Conservation (phyloP, 2,329 filamentous ascomycete genomes). For the Hymenoscyphus linearis region DNA sequence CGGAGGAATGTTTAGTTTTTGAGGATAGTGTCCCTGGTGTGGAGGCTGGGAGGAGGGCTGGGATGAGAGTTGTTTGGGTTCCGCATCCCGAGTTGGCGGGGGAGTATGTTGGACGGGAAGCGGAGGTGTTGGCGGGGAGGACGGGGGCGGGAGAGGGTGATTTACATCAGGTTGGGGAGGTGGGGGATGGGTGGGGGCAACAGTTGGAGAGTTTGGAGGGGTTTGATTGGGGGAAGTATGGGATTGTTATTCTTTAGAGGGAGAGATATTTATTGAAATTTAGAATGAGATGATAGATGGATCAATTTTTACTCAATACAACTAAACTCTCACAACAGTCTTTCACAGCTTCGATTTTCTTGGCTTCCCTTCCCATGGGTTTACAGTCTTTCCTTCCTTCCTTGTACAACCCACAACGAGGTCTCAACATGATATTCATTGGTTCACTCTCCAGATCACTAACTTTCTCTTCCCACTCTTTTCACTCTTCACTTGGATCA, state of each 20-base stretch:
- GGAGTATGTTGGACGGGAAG: conserved; percentile 72
- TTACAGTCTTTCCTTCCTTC: too few relatives aligned
- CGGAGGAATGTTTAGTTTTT: conserved; percentile 90
- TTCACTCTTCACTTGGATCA: too few relatives aligned
- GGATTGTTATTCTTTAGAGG: conserved; percentile 38
- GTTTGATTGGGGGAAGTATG: conserved; percentile 56
- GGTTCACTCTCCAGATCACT: too few relatives aligned
- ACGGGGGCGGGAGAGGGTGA: conserved; percentile 43
- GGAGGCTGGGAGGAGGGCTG: conserved; percentile 82
- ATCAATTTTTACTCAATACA: too few relatives aligned
- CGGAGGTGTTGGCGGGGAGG: conserved; percentile 75
- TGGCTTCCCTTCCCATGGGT: too few relatives aligned
- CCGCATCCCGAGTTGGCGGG: conserved; percentile 74
- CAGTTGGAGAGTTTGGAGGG: conserved; percentile 45
- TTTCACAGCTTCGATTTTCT: too few relatives aligned
- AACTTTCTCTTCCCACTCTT: too few relatives aligned
- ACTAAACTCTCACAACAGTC: too few relatives aligned
- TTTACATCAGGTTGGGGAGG: conserved; percentile 55
- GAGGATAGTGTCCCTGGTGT: conserved; percentile 93
- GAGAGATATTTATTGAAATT: too few relatives aligned
- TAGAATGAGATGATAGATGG: too few relatives aligned
- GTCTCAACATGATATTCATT: too few relatives aligned
- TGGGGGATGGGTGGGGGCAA: conserved; percentile 57
- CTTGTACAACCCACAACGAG: too few relatives aligned
- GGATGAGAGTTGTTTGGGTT: conserved; percentile 92